A percentile compares a stretch with the other conserved stretches of the same genome.
phyloP scores from a whole-genome alignment of 192 early-diverging fungal genomes.

The Linnemannia exigua region DNA sequence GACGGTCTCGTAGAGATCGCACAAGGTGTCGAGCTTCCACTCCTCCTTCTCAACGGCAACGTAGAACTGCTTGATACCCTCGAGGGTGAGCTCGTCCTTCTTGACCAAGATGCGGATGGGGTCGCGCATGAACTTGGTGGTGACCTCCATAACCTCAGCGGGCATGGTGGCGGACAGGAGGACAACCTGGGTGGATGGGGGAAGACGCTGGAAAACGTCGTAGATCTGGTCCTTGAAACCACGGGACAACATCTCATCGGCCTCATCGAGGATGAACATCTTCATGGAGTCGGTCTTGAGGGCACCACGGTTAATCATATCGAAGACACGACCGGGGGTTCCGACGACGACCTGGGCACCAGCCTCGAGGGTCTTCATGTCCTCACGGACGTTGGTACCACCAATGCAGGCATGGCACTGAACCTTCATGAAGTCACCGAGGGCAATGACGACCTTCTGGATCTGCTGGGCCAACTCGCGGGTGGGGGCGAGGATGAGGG shows the following conservation, averaged over 20 bases:
- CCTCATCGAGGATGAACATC: constrained; percentile 99
- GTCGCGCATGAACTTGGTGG: constrained; percentile 98
- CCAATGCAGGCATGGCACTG: constrained; percentile 98
- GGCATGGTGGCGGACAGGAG: constrained; percentile 99
- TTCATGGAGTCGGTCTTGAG: constrained; percentile 90
- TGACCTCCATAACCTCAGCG: constrained; percentile 93
- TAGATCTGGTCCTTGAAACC: constrained; percentile 99
- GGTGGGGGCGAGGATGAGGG: constrained; percentile 97
- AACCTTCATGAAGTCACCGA: constrained; percentile 97
- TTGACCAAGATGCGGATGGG: constrained; percentile 99
- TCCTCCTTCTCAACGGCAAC: constrained; percentile 99
- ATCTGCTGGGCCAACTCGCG: constrained; percentile 99
- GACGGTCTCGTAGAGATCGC: constrained; percentile 98
- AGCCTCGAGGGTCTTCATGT: constrained; percentile 81
- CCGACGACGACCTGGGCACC: constrained; percentile 97
- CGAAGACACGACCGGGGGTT: constrained; percentile 98
- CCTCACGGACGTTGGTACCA: constrained; percentile 95
- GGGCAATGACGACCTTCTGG: constrained; percentile 93
- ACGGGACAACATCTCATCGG: constrained; percentile 98
- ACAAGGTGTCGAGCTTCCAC: constrained; percentile 99
- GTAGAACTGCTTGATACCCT: constrained; percentile 97
- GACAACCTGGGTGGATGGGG: constrained; percentile 93
- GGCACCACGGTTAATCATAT: constrained; percentile 96
- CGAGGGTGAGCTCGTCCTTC: constrained; percentile 95
- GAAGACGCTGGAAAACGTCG: constrained; percentile 95